Evolutionary conservation across 176 grass and related monocot genomes (phyloP), one percentile per base, ranked within the genome.

Genomic region (Aegilops longissima): DNA sequence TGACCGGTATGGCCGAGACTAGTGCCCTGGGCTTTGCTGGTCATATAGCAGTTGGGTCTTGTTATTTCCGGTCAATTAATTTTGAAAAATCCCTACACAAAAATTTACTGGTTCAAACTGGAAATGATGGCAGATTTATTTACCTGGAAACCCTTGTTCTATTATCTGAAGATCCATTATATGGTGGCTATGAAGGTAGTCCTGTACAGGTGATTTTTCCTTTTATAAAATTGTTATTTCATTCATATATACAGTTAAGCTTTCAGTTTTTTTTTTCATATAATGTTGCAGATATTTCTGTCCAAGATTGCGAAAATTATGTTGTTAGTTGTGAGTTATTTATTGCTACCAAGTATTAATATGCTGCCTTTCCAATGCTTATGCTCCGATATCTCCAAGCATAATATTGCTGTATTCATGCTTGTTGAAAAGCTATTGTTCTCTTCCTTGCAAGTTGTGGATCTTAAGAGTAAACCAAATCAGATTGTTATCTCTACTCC

Each of bases 1-100:
- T 96, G 51, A 92, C 92, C 16, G 92, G 97, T 61, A 98, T 98
- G 94, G 90, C 96, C 9, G 94, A 98, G 87, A 98, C 94, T 62
- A 94, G 93, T 0, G 93, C 92, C 29, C 92, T 94, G 93, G 93
- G 96, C 49, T 98, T 98, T 64, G 88, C 93, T 74, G 93, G 92
- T 47, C 96, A 98, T 88, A 88, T 96, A 66, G 93, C 80, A 92
- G 39, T 93, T 94, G 96, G 96, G 3, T 86, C 96, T 23, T 92
- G 92, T 67, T 94, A 94, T 84, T 98, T 96, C 88, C 93, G 92
- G 93, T 91, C 63, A n/a, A 71, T 52, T 65, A 52, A 7, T 38
- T 77, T 2, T 82, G 8, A 7, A 86, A 79, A 34, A 25, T 40
- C 8, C n/a, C 23, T 40, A 38, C 21, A 44, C 16, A 35, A 68